These are phyloP conservation scores for Ambrosiella cleistominuta DNA, from an alignment of 2,329 filamentous ascomycete genomes.

Conservation along the genomic window DNA sequence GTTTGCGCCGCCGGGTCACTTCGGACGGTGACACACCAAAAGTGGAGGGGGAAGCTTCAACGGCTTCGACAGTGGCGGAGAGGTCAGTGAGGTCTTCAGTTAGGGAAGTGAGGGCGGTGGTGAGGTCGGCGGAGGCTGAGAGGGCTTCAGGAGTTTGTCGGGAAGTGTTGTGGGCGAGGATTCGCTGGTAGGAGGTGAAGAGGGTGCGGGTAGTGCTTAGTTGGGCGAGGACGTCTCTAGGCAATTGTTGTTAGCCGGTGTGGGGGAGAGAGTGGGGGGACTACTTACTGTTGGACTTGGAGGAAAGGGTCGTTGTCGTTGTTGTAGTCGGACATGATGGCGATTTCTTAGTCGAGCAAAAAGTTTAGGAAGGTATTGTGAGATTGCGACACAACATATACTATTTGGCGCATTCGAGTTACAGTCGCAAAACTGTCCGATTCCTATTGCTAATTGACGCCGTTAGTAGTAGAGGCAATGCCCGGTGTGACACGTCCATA, in stretches of 20 bases:
- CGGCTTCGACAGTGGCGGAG: conserved; percentile 65
- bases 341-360: not conserved
- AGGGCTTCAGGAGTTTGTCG: conserved; percentile 68
- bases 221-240: conserved; percentile 72
- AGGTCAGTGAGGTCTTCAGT: conserved; percentile 79
- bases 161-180: conserved; percentile 64
- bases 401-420: not conserved
- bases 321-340: conserved; percentile 45
- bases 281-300: conserved; percentile 48
- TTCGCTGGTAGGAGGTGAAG: conserved; percentile 89
- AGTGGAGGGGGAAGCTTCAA: conserved; percentile 71
- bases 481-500: not conserved
- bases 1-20: conserved; percentile 57
- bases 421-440: not conserved
- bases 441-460: not conserved
- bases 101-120: conserved; percentile 45
- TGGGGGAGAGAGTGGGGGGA: not conserved
- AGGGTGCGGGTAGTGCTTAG: conserved; percentile 67
- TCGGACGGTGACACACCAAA: conserved; percentile 77
- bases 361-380: not conserved
- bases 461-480: not conserved
- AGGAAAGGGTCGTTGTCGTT: conserved; percentile 55
- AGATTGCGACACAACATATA: not conserved
- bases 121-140: conserved; percentile 54
- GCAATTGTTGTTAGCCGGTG: conserved; percentile 8